These are phyloP conservation scores for Lepidium aucheri DNA, from an alignment of 345 rosid species.

Conservation along the genomic window DNA sequence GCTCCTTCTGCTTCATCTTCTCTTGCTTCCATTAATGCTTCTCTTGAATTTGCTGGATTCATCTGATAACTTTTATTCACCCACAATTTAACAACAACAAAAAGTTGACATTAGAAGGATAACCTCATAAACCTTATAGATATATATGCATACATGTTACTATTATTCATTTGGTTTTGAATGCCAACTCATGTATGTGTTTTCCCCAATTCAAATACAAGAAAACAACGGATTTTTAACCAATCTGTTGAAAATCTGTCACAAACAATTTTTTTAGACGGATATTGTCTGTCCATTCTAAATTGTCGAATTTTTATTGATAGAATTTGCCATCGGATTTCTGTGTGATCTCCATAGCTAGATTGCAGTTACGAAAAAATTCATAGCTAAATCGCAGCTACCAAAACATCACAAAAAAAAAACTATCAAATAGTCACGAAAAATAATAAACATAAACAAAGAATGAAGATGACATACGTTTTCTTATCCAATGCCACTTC, in stretches of 20 bases:
- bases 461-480: conserved; percentile 36
- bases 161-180: not conserved
- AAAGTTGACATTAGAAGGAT: not conserved
- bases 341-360: too few species aligned
- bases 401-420: too few species aligned
- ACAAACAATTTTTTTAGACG: too few species aligned
- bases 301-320: too few species aligned
- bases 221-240: too few species aligned
- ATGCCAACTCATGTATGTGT: not conserved
- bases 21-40: conserved; percentile 65
- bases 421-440: too few species aligned
- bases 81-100: conserved; percentile 23
- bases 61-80: conserved; percentile 60
- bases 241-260: too few species aligned
- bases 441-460: not conserved
- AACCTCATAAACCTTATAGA: not conserved
- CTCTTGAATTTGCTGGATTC: conserved; percentile 90
- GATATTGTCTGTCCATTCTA: too few species aligned
- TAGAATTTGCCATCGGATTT: too few species aligned
- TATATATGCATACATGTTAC: not conserved
- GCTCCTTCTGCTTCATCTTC: conserved; percentile 97
- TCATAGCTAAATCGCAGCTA: too few species aligned
- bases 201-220: too few species aligned
- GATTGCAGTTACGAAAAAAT: too few species aligned
- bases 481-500: conserved; percentile 75